A percentile compares a stretch with the other conserved stretches of the same genome.
Evolutionary conservation across 1,284 basidiomycete species (phyloP).

Genomic region (Cutaneotrichosporon mucoides): DNA sequence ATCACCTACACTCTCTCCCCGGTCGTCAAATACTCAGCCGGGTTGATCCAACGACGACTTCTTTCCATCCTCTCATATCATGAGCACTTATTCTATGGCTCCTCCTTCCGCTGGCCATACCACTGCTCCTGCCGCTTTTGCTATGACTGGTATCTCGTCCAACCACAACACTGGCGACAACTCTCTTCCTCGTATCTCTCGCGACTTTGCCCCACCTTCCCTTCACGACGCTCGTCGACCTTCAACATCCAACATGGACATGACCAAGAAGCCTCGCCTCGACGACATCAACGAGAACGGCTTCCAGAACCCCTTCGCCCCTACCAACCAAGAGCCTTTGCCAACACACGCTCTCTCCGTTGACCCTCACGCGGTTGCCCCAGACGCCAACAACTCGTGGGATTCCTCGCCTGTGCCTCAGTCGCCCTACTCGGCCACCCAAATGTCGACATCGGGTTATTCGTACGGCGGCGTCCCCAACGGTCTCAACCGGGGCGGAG

Average conservation of each 20-base stretch:
- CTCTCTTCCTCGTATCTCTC: conserved; percentile 43
- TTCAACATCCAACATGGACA: conserved; percentile 23
- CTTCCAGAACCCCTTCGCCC: conserved; percentile 13
- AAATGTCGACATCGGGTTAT: not conserved
- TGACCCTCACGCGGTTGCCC: conserved; percentile 27
- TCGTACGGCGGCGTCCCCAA: conserved; percentile 2
- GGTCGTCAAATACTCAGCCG: not conserved
- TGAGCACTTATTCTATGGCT: not conserved
- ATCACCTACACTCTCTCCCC: not conserved
- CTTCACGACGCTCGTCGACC: conserved; percentile 38
- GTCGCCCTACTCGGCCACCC: conserved; percentile 21
- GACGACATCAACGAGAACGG: conserved; percentile 1
- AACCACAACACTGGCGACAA: conserved; percentile 7
- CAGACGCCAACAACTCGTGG: not conserved
- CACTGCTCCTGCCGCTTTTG: not conserved
- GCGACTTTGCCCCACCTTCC: conserved; percentile 42
- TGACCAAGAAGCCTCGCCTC: not conserved
- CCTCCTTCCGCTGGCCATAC: not conserved
- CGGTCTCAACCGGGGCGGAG: not conserved
- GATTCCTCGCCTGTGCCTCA: not conserved
- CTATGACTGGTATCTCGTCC: not conserved
- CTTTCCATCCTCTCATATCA: not conserved
- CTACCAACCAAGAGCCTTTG: not conserved
- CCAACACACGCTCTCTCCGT: conserved; percentile 12
- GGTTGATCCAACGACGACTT: not conserved